Conservation (phyloP, 75 land plant species). For the Cryptomeria japonica region DNA sequence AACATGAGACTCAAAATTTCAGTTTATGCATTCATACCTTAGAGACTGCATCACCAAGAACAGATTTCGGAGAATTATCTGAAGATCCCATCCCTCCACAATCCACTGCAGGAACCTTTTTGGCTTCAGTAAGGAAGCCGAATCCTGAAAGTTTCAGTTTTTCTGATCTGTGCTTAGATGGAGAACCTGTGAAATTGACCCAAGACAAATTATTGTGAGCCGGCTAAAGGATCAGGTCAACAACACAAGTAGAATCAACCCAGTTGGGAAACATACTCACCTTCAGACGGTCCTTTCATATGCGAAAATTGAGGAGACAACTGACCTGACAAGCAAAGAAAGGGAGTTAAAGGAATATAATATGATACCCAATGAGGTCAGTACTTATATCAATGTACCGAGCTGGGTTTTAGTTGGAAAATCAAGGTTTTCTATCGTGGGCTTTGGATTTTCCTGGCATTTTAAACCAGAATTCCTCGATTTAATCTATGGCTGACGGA, state of each 20-base stretch:
- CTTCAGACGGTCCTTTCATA: background rate
- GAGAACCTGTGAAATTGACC: background rate
- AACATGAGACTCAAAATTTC: background rate
- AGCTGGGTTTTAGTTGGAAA: too few relatives aligned
- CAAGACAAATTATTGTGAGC: background rate
- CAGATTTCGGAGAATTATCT: background rate
- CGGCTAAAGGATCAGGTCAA: background rate
- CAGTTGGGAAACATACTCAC: background rate
- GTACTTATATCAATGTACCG: too few relatives aligned
- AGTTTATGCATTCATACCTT: background rate
- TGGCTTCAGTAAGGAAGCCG: background rate
- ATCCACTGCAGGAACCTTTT: background rate
- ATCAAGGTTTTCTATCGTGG: too few relatives aligned
- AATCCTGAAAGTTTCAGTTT: background rate
- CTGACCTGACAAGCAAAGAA: too few relatives aligned
- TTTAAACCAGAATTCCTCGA: too few relatives aligned
- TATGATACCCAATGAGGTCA: too few relatives aligned
- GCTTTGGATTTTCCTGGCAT: too few relatives aligned
- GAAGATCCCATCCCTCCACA: background rate
- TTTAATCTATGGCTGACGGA: too few relatives aligned
- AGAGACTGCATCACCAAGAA: background rate
- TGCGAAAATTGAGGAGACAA: background rate
- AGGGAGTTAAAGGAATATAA: too few relatives aligned
- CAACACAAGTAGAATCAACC: background rate
- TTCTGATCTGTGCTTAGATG: background rate